Evolutionary conservation across 495 filamentous ascomycete species (phyloP).

Genomic region (Hypoxylon crocopeplum): DNA sequence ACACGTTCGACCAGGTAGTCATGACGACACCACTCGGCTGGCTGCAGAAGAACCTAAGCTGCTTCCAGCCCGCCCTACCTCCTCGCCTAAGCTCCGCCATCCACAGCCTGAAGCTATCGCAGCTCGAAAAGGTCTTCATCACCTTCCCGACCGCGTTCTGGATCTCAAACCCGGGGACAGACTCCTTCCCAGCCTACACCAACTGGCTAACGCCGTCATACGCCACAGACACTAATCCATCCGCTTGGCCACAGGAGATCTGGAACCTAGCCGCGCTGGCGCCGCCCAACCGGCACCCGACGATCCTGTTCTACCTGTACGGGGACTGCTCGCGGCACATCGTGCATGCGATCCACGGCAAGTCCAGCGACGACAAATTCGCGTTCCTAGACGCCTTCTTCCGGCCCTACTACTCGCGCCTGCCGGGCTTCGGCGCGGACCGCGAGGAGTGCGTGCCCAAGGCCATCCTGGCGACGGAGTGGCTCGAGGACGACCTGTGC

Average conservation of each 20-base stretch:
- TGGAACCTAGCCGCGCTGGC: slow-evolving; percentile 69
- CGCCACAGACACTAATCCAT: slow-evolving; percentile 57
- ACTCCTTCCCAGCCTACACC: slow-evolving; percentile 53
- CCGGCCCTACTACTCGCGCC: slow-evolving; percentile 66
- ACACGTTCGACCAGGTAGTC: slow-evolving; percentile 72
- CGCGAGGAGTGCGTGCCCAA: slow-evolving; percentile 59
- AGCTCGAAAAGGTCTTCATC: slow-evolving; percentile 78
- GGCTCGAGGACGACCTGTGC: slow-evolving; percentile 70
- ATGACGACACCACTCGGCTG: slow-evolving; percentile 75
- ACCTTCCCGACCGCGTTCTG: slow-evolving; percentile 66
- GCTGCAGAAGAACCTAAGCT: slow-evolving; percentile 67
- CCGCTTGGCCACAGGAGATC: slow-evolving; percentile 68
- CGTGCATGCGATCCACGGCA: slow-evolving; percentile 14
- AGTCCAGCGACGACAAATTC: slow-evolving; percentile 23
- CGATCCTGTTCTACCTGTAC: slow-evolving; percentile 78
- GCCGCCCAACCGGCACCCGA: slow-evolving; percentile 63
- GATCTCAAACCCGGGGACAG: slow-evolving; percentile 6
- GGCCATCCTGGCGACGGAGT: slow-evolving; percentile 66
- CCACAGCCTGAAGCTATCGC: slow-evolving; percentile 68
- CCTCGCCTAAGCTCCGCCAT: slow-evolving; percentile 64
- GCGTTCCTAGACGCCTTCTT: slow-evolving; percentile 53
- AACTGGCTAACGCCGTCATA: slow-evolving; percentile 63
- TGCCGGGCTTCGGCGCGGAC: slow-evolving; percentile 59
- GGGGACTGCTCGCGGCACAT: slow-evolving; percentile 49
- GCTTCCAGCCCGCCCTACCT: slow-evolving; percentile 67